phyloP scores from a whole-genome alignment of 2,329 filamentous ascomycete genomes.

The Trichophyton mentagrophytes region DNA sequence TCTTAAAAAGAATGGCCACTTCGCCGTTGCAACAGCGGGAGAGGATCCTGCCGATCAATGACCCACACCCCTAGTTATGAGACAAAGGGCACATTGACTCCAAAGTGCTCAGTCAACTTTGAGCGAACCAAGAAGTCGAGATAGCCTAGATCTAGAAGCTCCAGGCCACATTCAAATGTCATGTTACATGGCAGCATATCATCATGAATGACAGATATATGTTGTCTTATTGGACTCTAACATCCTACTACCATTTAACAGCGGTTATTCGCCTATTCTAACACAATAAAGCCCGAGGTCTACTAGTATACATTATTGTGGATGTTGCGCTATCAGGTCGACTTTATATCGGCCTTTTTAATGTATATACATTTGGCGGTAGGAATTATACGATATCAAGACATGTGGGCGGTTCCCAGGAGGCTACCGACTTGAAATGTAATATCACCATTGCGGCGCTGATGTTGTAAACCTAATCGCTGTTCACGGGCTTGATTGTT shows the following conservation, averaged over 20 bases:
- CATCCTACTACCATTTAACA: not conserved
- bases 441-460: not conserved
- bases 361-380: not conserved
- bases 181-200: not conserved
- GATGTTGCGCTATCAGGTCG: too few relatives aligned
- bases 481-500: not conserved
- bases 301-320: too few relatives aligned
- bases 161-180: not conserved
- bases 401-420: not conserved
- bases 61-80: too few relatives aligned
- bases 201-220: too few relatives aligned
- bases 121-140: not conserved
- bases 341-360: too few relatives aligned
- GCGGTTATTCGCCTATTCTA: not conserved
- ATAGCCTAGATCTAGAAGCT: not conserved
- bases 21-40: too few relatives aligned
- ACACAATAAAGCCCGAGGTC: too few relatives aligned
- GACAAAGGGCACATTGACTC: too few relatives aligned
- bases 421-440: not conserved
- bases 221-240: not conserved
- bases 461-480: not conserved
- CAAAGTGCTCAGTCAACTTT: too few relatives aligned
- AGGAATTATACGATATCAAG: not conserved
- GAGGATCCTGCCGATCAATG: too few relatives aligned
- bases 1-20: too few relatives aligned